phyloP scores from a whole-genome alignment of 129 eudicot species.

The Chrysanthemum makinoi region DNA sequence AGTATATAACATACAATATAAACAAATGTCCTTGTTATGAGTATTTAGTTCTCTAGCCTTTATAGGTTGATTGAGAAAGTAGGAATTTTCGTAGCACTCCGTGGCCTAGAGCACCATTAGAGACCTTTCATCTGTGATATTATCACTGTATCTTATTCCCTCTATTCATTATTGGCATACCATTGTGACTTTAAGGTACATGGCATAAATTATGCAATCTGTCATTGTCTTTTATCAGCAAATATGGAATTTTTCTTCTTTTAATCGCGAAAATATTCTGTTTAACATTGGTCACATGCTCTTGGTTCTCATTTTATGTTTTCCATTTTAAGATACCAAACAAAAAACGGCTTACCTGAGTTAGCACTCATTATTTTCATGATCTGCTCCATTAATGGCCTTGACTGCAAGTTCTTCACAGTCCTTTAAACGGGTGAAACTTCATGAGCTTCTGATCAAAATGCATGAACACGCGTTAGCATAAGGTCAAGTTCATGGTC shows the following conservation, averaged over 20 bases:
- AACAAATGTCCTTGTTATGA: conserved; percentile 10
- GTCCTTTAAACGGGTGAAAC: no score
- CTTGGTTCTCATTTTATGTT: conserved; percentile 21
- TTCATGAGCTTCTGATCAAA: not conserved
- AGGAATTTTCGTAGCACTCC: conserved; percentile 28
- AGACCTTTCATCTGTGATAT: conserved; percentile 20
- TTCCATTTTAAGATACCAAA: conserved; percentile 13
- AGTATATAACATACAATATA: conserved; percentile 13
- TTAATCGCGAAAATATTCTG: conserved; percentile 9
- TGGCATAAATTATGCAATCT: conserved; percentile 21
- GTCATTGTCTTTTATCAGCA: conserved; percentile 30
- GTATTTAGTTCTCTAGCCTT: conserved; percentile 29
- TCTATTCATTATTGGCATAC: conserved; percentile 30
- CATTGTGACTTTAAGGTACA: conserved; percentile 25
- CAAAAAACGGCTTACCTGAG: not conserved
- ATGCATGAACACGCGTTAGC: no score
- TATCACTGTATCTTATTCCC: conserved; percentile 28
- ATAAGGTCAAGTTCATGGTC: not conserved
- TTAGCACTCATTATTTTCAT: not conserved
- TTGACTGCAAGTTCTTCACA: no score
- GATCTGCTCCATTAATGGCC: not conserved
- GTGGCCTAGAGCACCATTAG: conserved; percentile 27
- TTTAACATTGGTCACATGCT: conserved; percentile 15
- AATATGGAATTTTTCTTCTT: not conserved
- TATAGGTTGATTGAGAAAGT: conserved; percentile 28